Conservation (phyloP, 2,329 filamentous ascomycete species). For the Phaeomoniella chlamydospora region DNA sequence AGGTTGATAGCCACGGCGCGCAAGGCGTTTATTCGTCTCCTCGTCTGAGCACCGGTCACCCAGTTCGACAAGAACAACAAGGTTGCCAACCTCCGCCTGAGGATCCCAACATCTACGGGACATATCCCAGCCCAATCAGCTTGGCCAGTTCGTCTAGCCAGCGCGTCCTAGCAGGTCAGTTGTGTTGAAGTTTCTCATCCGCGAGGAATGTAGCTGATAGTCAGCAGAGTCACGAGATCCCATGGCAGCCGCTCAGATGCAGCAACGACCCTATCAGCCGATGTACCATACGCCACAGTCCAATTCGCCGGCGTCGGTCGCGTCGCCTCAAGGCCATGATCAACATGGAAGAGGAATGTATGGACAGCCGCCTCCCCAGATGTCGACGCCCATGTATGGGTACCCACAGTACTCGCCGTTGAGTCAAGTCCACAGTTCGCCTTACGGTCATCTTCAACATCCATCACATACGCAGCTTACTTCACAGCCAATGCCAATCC, state of each 20-base stretch:
- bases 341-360: constrained; percentile 75
- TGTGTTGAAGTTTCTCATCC: constrained; percentile 41
- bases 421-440: constrained; percentile 36
- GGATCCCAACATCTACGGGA: neutral
- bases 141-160: neutral
- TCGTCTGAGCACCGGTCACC: neutral
- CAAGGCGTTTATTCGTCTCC: neutral
- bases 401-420: constrained; percentile 43
- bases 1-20: neutral
- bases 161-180: constrained; percentile 35
- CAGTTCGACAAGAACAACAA: neutral
- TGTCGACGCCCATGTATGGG: constrained; percentile 75
- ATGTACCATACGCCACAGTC: constrained; percentile 95
- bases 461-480: constrained; percentile 42
- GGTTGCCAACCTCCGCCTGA: too few species aligned
- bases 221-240: constrained; percentile 53
- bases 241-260: constrained; percentile 54
- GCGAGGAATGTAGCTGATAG: constrained; percentile 23
- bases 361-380: constrained; percentile 60
- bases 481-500: constrained; percentile 40
- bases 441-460: constrained; percentile 39
- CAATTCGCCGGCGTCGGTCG: constrained; percentile 84
- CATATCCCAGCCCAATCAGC: neutral
- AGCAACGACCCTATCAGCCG: constrained; percentile 59
- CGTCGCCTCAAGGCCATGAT: constrained; percentile 78